phyloP scores from a whole-genome alignment of 2,329 filamentous ascomycete species.

The Ophiostoma piceae region DNA sequence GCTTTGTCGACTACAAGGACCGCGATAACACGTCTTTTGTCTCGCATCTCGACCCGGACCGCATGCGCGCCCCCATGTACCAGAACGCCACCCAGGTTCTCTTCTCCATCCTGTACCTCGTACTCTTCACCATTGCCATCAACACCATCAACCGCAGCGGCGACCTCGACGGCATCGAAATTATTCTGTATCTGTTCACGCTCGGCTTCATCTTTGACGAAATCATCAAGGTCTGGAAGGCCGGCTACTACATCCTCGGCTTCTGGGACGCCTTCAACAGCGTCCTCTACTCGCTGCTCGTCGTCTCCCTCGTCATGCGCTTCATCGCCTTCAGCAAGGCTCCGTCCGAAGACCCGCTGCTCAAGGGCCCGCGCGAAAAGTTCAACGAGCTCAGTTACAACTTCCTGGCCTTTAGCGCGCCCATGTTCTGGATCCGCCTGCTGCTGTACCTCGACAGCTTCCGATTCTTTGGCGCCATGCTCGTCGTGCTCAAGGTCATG shows the following conservation, averaged over 20 bases:
- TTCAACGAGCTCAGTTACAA: slow-evolving; percentile 87
- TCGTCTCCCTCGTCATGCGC: slow-evolving; percentile 71
- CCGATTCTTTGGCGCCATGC: slow-evolving; percentile 96
- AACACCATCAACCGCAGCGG: slow-evolving; percentile 87
- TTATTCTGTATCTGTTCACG: slow-evolving; percentile 84
- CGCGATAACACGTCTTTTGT: slow-evolving; percentile 74
- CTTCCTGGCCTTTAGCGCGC: slow-evolving; percentile 85
- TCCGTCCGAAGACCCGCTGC: slow-evolving; percentile 32
- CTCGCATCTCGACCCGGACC: slow-evolving; percentile 83
- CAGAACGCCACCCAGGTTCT: slow-evolving; percentile 87
- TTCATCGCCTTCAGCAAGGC: slow-evolving; percentile 67
- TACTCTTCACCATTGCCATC: slow-evolving; percentile 81
- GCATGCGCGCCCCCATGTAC: slow-evolving; percentile 87
- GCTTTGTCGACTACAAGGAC: slow-evolving; percentile 80
- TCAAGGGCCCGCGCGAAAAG: slow-evolving; percentile 45
- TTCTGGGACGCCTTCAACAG: slow-evolving; percentile 98
- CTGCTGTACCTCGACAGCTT: slow-evolving; percentile 89
- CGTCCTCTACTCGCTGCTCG: slow-evolving; percentile 71
- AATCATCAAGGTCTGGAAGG: slow-evolving; percentile 83
- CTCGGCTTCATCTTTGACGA: slow-evolving; percentile 88
- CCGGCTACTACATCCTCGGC: slow-evolving; percentile 81
- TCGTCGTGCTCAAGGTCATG: slow-evolving; percentile 93
- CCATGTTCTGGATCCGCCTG: slow-evolving; percentile 94
- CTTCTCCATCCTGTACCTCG: slow-evolving; percentile 77
- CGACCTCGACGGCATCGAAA: slow-evolving; percentile 78